Base-by-base conservation (phyloP, 352 stramenopile genomes). In the Globisporangium cystogenes region DNA sequence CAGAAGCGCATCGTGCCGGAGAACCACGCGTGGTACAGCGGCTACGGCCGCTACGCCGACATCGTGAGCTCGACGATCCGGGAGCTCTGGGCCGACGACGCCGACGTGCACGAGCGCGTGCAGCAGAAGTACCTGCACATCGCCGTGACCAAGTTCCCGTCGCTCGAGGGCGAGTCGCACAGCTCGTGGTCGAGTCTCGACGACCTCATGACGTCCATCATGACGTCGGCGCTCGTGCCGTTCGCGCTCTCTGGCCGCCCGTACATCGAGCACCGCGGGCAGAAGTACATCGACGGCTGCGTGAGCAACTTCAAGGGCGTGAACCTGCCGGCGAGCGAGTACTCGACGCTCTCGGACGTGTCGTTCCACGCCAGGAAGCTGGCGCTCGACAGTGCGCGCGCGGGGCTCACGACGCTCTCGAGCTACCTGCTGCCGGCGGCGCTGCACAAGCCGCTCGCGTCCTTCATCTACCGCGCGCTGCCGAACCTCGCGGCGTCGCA, bases 221-320 rank as follows among this genome's bases (percentile, higher is more conserved):
- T 85, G 46, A 70, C 74, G 39, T 88, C 77, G 27, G 74, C 70
- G 16, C 64, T 88, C 51, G 75, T 88, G 54, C 77, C 77, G 49
- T 85, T 88, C 45, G 77, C 77, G 48, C 62, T 87, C 31, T 83
- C 76, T 6, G 76, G 74, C 14, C 74, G 70, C 55, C 76, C 68
- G 27, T 86, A 69, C 58, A 80, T 86, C 51, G 55, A 64, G 36
- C 74, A 85, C 58, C 74, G 75, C 36, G 77, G 74, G 6, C 44
- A 84, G 35, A 85, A 74, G 72, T 88, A 88, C 57, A 67, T 88
- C n/a, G 77, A 88, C 53, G 77, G 77, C 42, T 72, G 64, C 41
- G 68, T 88, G 54, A 86, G 72, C 62, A 88, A 86, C 62, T 86
- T 86, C 39, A 88, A 84, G 53, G 77, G 77, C 29, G 63, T 85